A percentile compares a stretch with the other conserved stretches of the same genome.
phyloP scores from a whole-genome alignment of 2,329 filamentous ascomycete species.

The Fusarium pseudograminearum region DNA sequence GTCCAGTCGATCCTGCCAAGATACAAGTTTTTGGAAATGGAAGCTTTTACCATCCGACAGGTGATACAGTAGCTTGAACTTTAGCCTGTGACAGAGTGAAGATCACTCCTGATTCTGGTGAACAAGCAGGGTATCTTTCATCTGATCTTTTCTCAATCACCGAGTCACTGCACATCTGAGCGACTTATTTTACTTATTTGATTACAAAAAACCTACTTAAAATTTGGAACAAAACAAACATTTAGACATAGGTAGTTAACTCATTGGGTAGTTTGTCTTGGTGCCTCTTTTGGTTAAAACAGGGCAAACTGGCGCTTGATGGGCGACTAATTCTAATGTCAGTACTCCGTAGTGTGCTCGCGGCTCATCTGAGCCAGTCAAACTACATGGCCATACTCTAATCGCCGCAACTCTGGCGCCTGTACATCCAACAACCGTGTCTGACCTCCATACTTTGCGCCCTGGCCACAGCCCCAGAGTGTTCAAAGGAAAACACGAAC shows the following conservation, averaged over 20 bases:
- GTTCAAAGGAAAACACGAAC: slow-evolving; percentile 2
- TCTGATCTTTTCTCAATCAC: slow-evolving; percentile 15
- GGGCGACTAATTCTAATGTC: slow-evolving; percentile 10
- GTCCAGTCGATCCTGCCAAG: slow-evolving; percentile 11
- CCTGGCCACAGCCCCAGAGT: neutral
- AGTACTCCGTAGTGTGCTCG: neutral
- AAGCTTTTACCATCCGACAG: neutral
- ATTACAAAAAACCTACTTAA: neutral
- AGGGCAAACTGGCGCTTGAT: slow-evolving; percentile 10
- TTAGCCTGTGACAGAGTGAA: slow-evolving; percentile 13
- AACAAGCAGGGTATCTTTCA: neutral
- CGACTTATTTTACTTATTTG: neutral
- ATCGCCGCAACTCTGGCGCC: slow-evolving; percentile 36
- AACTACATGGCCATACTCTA: slow-evolving; percentile 24
- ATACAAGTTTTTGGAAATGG: neutral
- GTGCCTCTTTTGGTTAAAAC: neutral
- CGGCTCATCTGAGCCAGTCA: slow-evolving; percentile 40
- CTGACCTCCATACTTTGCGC: slow-evolving; percentile 7
- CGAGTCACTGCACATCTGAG: neutral
- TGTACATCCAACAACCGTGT: slow-evolving; percentile 20
- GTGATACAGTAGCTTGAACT: neutral
- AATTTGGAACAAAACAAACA: neutral
- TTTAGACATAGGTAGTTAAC: neutral
- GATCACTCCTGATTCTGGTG: slow-evolving; percentile 24
- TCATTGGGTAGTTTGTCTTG: neutral